These are phyloP conservation scores for Paramecium sonneborni DNA, from an alignment of 73 alveolate species.

Conservation along the genomic window DNA sequence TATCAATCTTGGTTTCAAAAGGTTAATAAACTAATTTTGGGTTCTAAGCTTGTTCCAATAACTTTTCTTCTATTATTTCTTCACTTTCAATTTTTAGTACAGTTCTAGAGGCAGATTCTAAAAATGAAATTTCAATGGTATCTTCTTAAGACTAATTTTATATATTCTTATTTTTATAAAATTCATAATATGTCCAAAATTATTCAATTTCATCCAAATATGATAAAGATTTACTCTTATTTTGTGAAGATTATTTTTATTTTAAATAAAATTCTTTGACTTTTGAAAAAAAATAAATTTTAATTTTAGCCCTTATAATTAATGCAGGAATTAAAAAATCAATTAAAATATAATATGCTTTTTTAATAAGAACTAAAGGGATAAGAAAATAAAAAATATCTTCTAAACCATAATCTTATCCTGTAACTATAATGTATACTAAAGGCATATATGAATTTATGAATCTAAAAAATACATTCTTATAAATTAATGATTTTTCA, in stretches of 20 bases:
- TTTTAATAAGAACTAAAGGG: neutral
- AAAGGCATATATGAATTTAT: constrained; percentile 50
- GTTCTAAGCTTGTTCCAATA: neutral
- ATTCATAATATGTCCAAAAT: constrained; percentile 12
- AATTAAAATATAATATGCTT: neutral
- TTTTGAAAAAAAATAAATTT: neutral
- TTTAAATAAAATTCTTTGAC: neutral
- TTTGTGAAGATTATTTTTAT: neutral
- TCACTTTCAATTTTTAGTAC: constrained; percentile 20
- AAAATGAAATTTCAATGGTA: neutral
- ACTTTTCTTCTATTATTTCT: neutral
- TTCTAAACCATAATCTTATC: neutral
- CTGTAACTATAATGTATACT: neutral
- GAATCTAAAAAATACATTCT: constrained; percentile 44
- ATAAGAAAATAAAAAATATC: constrained; percentile 4
- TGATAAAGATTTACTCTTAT: neutral
- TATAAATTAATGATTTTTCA: constrained; percentile 60
- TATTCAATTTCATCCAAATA: constrained; percentile 15
- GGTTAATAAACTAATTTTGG: neutral
- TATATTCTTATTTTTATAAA: neutral
- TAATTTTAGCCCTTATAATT: neutral
- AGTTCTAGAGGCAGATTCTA: constrained; percentile 6
- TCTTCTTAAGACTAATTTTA: neutral
- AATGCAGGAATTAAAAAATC: neutral
- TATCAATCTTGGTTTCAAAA: constrained; percentile 39